Base-by-base conservation (phyloP, 192 early-diverging fungal genomes). In the Phlyctochytrium arcticum region DNA sequence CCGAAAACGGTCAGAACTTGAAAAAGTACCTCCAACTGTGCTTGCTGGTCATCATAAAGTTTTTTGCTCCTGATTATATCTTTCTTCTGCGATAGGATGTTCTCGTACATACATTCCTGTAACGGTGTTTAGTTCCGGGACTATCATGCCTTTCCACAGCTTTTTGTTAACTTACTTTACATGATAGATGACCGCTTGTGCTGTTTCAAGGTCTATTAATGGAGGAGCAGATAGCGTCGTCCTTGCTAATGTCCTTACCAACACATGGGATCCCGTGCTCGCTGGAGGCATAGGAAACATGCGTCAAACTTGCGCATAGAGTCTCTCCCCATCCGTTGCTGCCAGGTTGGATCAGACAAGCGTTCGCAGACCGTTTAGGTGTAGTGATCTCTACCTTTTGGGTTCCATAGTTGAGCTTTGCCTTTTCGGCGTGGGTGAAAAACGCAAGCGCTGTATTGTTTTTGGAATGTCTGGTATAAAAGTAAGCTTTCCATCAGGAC, bases 381-480 rank as follows among this genome's bases (percentile, higher is more conserved):
- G 21, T 2, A 1, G 66, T 34, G n/a, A n/a, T 27, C 58, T 5
- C 23, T 36, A 59, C 85, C 77, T 87, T 89, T 62, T 93, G 88
- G 0, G 92, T 95, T 24, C 95, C 95, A 73, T 98, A 98, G 50
- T 90, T 87, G 5, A 92, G 80, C 74, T 89, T 83, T 57, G 89
- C 78, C 32, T 88, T 79, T 72, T 96, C 95, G 9, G 90, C 90
- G 69, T 93, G 89, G 2, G 93, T 98, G 69, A 98, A 98, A 36
- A 92, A 89, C 27, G 90, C 87, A 21, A 85, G 78, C 5, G 93
- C 89, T 2, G 90, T 98, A 69, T 94, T 94, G 75, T 95, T 95
- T 65, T 94, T 97, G 15, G 91, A 93, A 74, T 97, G 94, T 12
- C 92, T 86, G n/a, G n/a, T n/a, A n/a, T n/a, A n/a, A n/a, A n/a